Evolutionary conservation across 352 stramenopile species (phyloP), one percentile per base, ranked within the genome.

Genomic region (Phytophthora tubulina): DNA sequence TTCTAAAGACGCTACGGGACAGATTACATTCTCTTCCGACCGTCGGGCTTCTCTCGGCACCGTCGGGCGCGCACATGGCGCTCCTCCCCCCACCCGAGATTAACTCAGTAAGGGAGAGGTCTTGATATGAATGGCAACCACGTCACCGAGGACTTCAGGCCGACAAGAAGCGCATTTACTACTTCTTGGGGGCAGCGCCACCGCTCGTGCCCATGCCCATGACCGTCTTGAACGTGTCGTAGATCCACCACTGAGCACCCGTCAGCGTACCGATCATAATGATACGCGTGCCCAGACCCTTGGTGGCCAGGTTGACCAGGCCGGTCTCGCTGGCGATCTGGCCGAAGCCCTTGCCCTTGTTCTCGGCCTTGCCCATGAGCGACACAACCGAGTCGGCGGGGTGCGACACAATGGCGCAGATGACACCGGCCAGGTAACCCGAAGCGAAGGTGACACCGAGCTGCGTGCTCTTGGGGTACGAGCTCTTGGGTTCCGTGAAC

Each of bases 351-450:
- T 97, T 97, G 72, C 89, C 89, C 75, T 93, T 93, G 88, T 97
- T 98, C 69, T 94, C 88, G 32, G 86, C 72, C 85, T 97, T 96
- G 78, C 92, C 91, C 89, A 97, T 97, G 84, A 99, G 98, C 53
- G 97, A 99, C 70, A 99, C 94, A 56, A 99, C 91, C 48, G 97
- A 99, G 87, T 99, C 98, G 53, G 97, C 97, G 58, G 98, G 98
- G 90, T 99, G 98, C 75, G 97, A 99, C 70, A 99, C 98, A 70
- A 99, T 98, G 66, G 98, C 98, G 64, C 97, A 98, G 70, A 98
- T 98, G 77, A 99, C 96, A 97, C 98, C 98, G 72, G 98, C 98
- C 84, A 99, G 91, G 80, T 99, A 99, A 92, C 98, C 98, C 46
- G 97, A 99, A n/a, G 84, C 78, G 64, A 99, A 98, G 14, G 97